A percentile compares a stretch with the other conserved stretches of the same genome.
Evolutionary conservation across 495 filamentous ascomycete genomes (phyloP).

Genomic region (Aspergillus taichungensis): DNA sequence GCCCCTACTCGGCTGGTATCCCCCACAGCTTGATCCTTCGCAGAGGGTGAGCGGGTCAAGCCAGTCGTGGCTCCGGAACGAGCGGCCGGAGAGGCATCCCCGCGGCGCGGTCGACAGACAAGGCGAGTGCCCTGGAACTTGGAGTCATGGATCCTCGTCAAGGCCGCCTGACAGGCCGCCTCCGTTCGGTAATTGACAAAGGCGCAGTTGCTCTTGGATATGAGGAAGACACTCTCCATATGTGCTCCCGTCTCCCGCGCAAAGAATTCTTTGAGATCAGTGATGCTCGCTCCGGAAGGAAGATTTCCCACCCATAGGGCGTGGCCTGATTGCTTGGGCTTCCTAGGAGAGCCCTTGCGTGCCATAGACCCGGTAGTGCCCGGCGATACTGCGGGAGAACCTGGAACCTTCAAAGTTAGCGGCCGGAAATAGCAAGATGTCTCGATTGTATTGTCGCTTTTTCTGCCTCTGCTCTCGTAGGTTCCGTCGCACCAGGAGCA

Average conservation of each 20-base stretch:
- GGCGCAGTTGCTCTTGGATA: conserved; percentile 95
- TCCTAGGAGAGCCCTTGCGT: conserved; percentile 81
- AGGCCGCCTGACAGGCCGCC: conserved; percentile 62
- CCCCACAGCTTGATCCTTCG: not conserved
- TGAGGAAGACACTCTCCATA: conserved; percentile 86
- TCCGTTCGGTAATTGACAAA: conserved; percentile 96
- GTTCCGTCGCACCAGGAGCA: too few species aligned
- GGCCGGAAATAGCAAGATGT: not conserved
- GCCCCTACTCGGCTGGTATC: too few species aligned
- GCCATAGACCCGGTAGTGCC: conserved; percentile 30
- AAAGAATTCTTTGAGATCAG: conserved; percentile 83
- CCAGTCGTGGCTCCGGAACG: conserved; percentile 11
- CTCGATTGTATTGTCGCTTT: not conserved
- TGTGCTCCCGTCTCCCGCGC: conserved; percentile 68
- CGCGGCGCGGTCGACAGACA: conserved; percentile 82
- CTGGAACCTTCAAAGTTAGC: conserved; percentile 7
- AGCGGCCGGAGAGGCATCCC: conserved; percentile 25
- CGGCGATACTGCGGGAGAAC: conserved; percentile 11
- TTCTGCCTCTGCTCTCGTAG: too few species aligned
- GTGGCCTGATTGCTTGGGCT: conserved; percentile 87
- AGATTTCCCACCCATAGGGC: conserved; percentile 97
- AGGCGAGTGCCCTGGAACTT: conserved; percentile 79
- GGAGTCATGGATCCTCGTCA: conserved; percentile 83
- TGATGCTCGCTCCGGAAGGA: conserved; percentile 68
- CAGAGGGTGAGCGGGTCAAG: not conserved